Conservation (phyloP, 768 basidiomycete genomes). For the Naganishia randhawae region DNA sequence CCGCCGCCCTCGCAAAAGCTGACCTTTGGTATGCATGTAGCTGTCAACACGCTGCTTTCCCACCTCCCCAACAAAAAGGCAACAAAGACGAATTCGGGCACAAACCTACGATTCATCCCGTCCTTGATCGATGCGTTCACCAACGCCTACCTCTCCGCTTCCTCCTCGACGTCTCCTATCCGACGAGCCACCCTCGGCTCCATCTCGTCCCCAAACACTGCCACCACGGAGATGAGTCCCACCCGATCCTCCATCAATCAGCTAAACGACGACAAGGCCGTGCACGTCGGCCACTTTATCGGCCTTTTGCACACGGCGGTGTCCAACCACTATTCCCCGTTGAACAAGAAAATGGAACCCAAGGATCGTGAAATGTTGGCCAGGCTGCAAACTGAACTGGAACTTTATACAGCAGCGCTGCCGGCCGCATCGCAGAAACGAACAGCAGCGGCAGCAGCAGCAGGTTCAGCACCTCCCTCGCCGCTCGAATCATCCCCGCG, state of each 20-base stretch:
- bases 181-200: slow-evolving; percentile 37
- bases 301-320: slow-evolving; percentile 12
- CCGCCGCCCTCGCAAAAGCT: too few species aligned
- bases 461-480: background rate
- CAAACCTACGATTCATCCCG: slow-evolving; percentile 46
- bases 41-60: slow-evolving; percentile 30
- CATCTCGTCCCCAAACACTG: slow-evolving; percentile 27
- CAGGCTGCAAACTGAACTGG: slow-evolving; percentile 20
- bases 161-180: slow-evolving; percentile 35
- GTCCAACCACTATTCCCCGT: slow-evolving; percentile 15
- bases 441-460: too few species aligned
- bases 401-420: background rate
- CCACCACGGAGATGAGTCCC: background rate
- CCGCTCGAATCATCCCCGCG: background rate
- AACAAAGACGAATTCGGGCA: slow-evolving; percentile 42
- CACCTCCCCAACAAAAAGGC: slow-evolving; percentile 37
- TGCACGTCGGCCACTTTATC: slow-evolving; percentile 24
- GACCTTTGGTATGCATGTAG: background rate
- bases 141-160: slow-evolving; percentile 41
- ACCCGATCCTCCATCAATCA: background rate
- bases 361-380: slow-evolving; percentile 23
- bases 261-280: background rate
- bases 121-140: slow-evolving; percentile 38
- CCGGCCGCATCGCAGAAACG: too few species aligned
- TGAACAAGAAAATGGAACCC: slow-evolving; percentile 27